phyloP scores from a whole-genome alignment of 2,329 filamentous ascomycete genomes.

The Colletotrichum ledebouriae region DNA sequence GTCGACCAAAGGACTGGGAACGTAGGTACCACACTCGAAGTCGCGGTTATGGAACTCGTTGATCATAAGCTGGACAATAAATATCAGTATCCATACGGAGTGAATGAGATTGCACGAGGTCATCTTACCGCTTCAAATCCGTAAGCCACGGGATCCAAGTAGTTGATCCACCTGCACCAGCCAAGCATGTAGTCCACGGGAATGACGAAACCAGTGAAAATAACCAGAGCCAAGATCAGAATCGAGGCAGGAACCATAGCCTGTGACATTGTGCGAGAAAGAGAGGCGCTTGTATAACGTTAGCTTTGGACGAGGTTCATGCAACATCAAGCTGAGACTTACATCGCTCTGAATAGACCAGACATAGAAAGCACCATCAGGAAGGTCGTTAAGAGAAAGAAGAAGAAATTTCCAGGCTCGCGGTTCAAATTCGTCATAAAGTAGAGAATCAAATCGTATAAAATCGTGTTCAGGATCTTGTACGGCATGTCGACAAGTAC shows the following conservation, averaged over 20 bases:
- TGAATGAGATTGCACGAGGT: too few relatives aligned
- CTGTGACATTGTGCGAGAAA: slow-evolving; percentile 64
- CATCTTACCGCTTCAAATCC: slow-evolving; percentile 72
- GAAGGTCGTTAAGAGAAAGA: slow-evolving; percentile 62
- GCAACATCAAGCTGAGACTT: neutral
- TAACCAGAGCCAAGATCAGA: slow-evolving; percentile 65
- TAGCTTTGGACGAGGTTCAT: neutral
- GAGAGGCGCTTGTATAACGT: slow-evolving; percentile 51
- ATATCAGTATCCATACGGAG: neutral
- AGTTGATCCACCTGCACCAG: slow-evolving; percentile 69
- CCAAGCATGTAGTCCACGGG: slow-evolving; percentile 56
- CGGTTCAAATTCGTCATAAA: slow-evolving; percentile 74
- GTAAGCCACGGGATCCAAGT: slow-evolving; percentile 66
- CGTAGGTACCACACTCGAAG: slow-evolving; percentile 53
- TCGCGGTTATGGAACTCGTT: slow-evolving; percentile 72
- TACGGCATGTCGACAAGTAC: slow-evolving; percentile 43
- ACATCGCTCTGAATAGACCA: slow-evolving; percentile 62
- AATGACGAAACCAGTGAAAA: slow-evolving; percentile 67
- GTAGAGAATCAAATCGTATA: slow-evolving; percentile 74
- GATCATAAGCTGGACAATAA: slow-evolving; percentile 54
- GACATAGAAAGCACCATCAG: slow-evolving; percentile 56
- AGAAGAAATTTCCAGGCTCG: slow-evolving; percentile 67
- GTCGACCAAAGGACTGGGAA: slow-evolving; percentile 21
- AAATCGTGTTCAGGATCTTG: slow-evolving; percentile 62
- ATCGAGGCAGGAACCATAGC: slow-evolving; percentile 67